These are phyloP conservation scores for Cephaloascus fragrans DNA, from an alignment of 805 yeast genomes.

Conservation along the genomic window DNA sequence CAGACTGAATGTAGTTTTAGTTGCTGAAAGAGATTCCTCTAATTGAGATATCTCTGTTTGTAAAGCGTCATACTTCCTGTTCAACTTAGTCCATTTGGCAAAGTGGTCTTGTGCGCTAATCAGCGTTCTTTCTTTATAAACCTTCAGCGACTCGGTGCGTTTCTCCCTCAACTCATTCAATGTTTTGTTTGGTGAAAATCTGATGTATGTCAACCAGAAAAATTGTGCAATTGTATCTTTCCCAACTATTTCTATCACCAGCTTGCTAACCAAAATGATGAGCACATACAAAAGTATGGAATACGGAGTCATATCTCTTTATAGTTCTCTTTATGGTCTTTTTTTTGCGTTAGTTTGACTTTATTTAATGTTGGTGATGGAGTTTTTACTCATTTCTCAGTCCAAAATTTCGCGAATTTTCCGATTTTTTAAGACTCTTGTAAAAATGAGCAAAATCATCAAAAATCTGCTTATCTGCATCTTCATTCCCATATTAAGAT, in stretches of 20 bases:
- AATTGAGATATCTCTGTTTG: slow-evolving; percentile 38
- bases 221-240: slow-evolving; percentile 17
- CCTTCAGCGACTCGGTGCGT: slow-evolving; percentile 32
- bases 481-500: too few species aligned
- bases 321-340: too few species aligned
- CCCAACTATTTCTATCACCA: slow-evolving; percentile 1
- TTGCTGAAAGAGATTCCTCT: slow-evolving; percentile 24
- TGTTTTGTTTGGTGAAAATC: slow-evolving; percentile 23
- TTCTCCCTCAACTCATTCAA: slow-evolving; percentile 15
- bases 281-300: not conserved
- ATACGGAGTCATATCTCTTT: not conserved
- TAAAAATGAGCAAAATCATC: too few species aligned
- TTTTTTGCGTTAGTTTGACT: too few species aligned
- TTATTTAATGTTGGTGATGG: too few species aligned
- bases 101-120: slow-evolving; percentile 89
- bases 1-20: slow-evolving; percentile 22
- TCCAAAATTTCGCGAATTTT: too few species aligned
- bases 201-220: slow-evolving; percentile 28
- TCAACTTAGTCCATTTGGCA: slow-evolving; percentile 91
- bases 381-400: too few species aligned
- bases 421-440: too few species aligned
- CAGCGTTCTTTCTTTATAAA: slow-evolving; percentile 42
- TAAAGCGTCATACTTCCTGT: slow-evolving; percentile 56
- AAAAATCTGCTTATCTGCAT: too few species aligned
- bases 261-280: not conserved